phyloP scores from a whole-genome alignment of 805 yeast species.

The Lipomyces yamanashiensis region DNA sequence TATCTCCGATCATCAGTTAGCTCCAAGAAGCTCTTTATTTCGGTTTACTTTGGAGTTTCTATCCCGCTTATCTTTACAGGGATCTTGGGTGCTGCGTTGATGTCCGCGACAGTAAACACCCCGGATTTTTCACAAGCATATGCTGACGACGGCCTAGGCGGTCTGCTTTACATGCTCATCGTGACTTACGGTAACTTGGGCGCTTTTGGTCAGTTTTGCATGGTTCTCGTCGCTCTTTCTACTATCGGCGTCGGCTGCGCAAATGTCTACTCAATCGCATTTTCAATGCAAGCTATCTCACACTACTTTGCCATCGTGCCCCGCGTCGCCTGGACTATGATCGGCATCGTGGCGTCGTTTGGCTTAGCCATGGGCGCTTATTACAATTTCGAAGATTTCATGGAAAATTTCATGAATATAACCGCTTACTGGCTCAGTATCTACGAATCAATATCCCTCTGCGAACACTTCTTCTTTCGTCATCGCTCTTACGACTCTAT shows the following conservation, averaged over 20 bases:
- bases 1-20: conserved; percentile 74
- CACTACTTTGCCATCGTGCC: conserved; percentile 74
- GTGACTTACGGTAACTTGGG: conserved; percentile 74
- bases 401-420: conserved; percentile 86
- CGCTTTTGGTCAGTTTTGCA: conserved; percentile 87
- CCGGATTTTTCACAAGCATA: conserved; percentile 57
- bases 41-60: conserved; percentile 65
- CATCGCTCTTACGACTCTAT: conserved; percentile 55
- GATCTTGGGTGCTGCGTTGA: conserved; percentile 85
- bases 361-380: conserved; percentile 67
- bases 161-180: conserved; percentile 76
- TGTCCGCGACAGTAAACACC: conserved; percentile 62
- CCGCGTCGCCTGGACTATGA: conserved; percentile 78
- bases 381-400: conserved; percentile 69
- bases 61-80: conserved; percentile 73
- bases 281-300: conserved; percentile 86
- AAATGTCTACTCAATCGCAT: conserved; percentile 87
- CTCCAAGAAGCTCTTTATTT: conserved; percentile 62
- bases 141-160: conserved; percentile 69
- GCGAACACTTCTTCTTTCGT: conserved; percentile 83
- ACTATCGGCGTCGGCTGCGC: conserved; percentile 92
- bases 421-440: conserved; percentile 91
- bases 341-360: conserved; percentile 74
- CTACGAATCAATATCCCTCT: conserved; percentile 72
- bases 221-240: conserved; percentile 86